phyloP scores from a whole-genome alignment of 192 early-diverging fungal species.

The Chytriomyces sp. region DNA sequence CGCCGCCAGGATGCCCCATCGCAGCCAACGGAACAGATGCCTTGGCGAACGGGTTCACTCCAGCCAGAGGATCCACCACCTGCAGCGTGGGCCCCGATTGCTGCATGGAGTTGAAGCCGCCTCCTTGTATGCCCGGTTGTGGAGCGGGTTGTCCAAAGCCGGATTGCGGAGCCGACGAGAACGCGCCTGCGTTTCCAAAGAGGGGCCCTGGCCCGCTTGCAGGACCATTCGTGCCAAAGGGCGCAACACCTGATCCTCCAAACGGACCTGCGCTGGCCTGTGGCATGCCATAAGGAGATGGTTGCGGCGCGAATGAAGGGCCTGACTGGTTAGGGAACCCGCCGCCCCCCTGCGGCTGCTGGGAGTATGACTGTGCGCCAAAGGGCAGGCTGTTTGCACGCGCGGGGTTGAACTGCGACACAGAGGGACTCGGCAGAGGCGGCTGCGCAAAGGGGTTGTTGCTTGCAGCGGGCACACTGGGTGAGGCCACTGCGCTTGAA shows the following conservation, averaged over 20 bases:
- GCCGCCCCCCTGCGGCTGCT: slow-evolving; percentile 1
- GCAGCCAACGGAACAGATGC: slow-evolving; percentile 16
- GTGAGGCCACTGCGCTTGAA: neutral
- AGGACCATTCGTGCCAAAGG: neutral
- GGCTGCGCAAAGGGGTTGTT: slow-evolving; percentile 10
- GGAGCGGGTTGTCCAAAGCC: neutral
- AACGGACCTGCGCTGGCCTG: neutral
- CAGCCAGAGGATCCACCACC: slow-evolving; percentile 22
- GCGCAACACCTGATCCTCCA: neutral
- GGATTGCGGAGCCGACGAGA: neutral
- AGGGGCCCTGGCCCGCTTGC: neutral
- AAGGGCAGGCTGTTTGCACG: neutral
- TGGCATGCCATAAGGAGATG: too few relatives aligned
- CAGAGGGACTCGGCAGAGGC: neutral
- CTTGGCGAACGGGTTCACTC: slow-evolving; percentile 27
- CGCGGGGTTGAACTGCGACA: neutral
- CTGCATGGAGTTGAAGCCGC: neutral
- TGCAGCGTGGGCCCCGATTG: slow-evolving; percentile 2
- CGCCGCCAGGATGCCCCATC: neutral
- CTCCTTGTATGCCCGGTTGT: too few relatives aligned
- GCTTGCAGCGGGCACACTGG: neutral
- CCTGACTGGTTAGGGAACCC: neutral
- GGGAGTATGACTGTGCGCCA: neutral
- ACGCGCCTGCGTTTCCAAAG: neutral
- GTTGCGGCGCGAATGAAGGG: too few relatives aligned